Percentiles rank a stretch among this genome's conserved stretches.
Evolutionary conservation across 768 basidiomycete species (phyloP).

Genomic region (Bullera alba): DNA sequence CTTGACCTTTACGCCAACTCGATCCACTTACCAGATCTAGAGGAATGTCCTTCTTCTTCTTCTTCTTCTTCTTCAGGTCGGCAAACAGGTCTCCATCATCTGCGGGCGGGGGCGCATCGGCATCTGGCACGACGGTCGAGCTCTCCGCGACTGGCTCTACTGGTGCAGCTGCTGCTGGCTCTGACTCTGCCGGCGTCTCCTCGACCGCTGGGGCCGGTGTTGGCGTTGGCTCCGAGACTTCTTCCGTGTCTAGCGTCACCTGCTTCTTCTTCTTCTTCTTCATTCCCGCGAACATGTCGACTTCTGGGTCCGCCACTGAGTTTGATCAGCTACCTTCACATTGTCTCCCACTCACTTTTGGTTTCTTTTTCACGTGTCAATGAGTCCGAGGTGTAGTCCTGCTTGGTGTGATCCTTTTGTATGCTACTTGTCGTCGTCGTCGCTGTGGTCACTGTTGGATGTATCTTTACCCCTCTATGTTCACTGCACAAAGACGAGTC

Average conservation of each 20-base stretch:
- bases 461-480: too few relatives aligned
- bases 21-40: conserved; percentile 41
- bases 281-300: conserved; percentile 49
- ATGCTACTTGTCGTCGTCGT: too few relatives aligned
- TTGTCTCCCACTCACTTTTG: conserved; percentile 34
- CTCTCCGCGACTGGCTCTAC: background rate
- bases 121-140: conserved; percentile 13
- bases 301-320: conserved; percentile 44
- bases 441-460: too few relatives aligned
- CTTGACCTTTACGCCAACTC: too few relatives aligned
- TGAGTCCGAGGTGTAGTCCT: too few relatives aligned
- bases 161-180: conserved; percentile 3
- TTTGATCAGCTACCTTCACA: conserved; percentile 42
- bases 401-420: too few relatives aligned
- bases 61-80: conserved; percentile 90
- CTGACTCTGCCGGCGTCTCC: background rate
- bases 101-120: conserved; percentile 19
- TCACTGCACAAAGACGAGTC: too few relatives aligned
- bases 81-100: conserved; percentile 78
- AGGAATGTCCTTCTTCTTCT: conserved; percentile 56
- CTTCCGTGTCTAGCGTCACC: conserved; percentile 40
- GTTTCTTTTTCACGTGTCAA: too few relatives aligned
- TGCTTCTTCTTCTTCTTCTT: conserved; percentile 51
- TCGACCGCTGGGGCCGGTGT: conserved; percentile 5
- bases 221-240: conserved; percentile 16